Evolutionary conservation across 202 grass and related monocot species (phyloP).

Genomic region (Schoenoplectus tabernaemontani): DNA sequence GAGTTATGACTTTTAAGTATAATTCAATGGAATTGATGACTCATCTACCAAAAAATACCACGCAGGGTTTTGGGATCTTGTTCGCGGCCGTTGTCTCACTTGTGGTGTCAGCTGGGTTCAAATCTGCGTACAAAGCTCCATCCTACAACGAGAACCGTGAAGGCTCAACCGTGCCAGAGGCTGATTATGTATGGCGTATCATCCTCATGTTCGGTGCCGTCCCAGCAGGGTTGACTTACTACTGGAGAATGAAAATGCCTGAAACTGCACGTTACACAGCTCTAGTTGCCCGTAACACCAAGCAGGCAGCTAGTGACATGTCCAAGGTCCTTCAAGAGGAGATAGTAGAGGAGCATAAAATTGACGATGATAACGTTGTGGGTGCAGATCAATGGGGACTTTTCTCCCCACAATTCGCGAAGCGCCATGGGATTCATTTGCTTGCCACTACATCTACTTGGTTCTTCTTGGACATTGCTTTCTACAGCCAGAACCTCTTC

Average conservation of each 20-base stretch:
- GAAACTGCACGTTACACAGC: slow-evolving; percentile 84
- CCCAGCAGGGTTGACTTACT: slow-evolving; percentile 56
- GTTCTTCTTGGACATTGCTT: slow-evolving; percentile 28
- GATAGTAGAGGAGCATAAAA: not conserved
- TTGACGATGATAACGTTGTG: not conserved
- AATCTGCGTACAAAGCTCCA: slow-evolving; percentile 17
- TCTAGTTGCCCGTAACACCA: slow-evolving; percentile 48
- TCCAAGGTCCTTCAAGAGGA: slow-evolving; percentile 42
- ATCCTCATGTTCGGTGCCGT: slow-evolving; percentile 58
- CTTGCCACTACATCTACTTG: not conserved
- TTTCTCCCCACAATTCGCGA: not conserved
- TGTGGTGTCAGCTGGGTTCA: slow-evolving; percentile 30
- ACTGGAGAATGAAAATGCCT: slow-evolving; percentile 74
- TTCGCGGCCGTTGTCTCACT: slow-evolving; percentile 37
- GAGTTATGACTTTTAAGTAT: not conserved
- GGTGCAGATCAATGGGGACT: not conserved
- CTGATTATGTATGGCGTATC: slow-evolving; percentile 61
- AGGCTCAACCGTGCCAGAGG: slow-evolving; percentile 30
- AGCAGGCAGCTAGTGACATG: slow-evolving; percentile 62
- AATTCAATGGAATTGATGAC: not conserved
- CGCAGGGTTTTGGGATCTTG: slow-evolving; percentile 59
- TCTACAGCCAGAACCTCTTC: slow-evolving; percentile 34
- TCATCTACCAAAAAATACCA: slow-evolving; percentile 25
- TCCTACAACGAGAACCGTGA: not conserved
- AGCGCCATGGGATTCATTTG: not conserved